Base-by-base conservation (phyloP, 2,329 filamentous ascomycete species). In the Clonostachys chloroleuca region DNA sequence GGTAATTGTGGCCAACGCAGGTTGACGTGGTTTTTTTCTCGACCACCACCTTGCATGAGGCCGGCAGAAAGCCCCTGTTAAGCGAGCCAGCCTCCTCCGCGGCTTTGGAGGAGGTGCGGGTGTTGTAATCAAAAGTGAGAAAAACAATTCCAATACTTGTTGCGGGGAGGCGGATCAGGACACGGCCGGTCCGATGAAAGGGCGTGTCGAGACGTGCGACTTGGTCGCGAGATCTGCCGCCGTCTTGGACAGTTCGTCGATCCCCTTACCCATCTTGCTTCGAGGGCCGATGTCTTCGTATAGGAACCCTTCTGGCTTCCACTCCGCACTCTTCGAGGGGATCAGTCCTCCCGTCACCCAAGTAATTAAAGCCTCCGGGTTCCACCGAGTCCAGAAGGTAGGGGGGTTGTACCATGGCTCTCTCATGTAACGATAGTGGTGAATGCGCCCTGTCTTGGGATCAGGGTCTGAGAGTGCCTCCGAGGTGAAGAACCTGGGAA, bases 401-500 rank as follows among this genome's bases (percentile, higher is more conserved):
- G 73, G 73, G 50, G 77, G 72, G 20, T 79, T 70, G 62, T 88
- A 89, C 64, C 79, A 87, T 3, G 86, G 86, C 42, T 81, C 77
- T 12, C 80, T 77, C 24, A 83, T 73, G 64, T 81, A 87, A 36
- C 69, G 54, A 1, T 67, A 54, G 60, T 56, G 60, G 46, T 74
- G 70, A 51, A 81, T 73, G 4, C 77, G 75, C 1, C 78, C 77
- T 0, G 78, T 75, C 33, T 72, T 64, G 10, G 70, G 65, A 51
- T 87, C 77, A 1, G 77, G 68, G 1, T 77, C 67, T 2, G 67
- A 65, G 40, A 81, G 45, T 47, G 61, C 60, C 47, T 63, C 53
- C 53, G 71, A 49, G 59, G 59, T 54, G 56, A 64, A 47, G 59
- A 73, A 45, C 56, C 86, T 78, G 4, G 87, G 87, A 6, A 82